Conservation (phyloP, 208 protist species). For the Leishmania lainsoni region DNA sequence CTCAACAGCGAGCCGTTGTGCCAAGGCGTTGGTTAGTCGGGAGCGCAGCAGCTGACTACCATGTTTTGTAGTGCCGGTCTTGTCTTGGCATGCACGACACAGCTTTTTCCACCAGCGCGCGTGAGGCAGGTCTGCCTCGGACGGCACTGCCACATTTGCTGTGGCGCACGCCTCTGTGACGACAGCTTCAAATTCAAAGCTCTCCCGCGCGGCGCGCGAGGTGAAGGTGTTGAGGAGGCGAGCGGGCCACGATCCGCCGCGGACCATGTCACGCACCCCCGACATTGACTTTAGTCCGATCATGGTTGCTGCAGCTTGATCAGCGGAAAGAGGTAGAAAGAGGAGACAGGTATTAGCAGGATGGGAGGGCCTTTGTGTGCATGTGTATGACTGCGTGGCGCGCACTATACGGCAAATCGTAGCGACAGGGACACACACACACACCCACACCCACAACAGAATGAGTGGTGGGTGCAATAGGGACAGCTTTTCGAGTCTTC, state of each 20-base stretch:
- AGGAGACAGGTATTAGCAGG: background rate
- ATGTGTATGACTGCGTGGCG: background rate
- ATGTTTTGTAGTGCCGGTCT: slow-evolving; percentile 55
- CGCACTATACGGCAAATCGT: background rate
- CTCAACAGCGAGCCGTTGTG: slow-evolving; percentile 83
- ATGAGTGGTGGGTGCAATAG: background rate
- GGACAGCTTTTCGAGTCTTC: background rate
- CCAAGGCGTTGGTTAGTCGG: slow-evolving; percentile 69
- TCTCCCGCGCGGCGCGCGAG: slow-evolving; percentile 31
- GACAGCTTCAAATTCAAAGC: slow-evolving; percentile 66
- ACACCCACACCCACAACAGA: background rate
- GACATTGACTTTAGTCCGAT: slow-evolving; percentile 75
- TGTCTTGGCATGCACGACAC: slow-evolving; percentile 75
- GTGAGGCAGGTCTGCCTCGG: slow-evolving; percentile 52
- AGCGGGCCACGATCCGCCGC: slow-evolving; percentile 40
- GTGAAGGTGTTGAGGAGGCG: slow-evolving; percentile 53
- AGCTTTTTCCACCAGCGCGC: slow-evolving; percentile 86
- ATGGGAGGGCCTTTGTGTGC: background rate
- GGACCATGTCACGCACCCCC: slow-evolving; percentile 76
- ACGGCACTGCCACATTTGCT: slow-evolving; percentile 52
- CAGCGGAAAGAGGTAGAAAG: background rate
- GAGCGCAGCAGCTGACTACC: slow-evolving; percentile 63
- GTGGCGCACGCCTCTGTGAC: slow-evolving; percentile 61
- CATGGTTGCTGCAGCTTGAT: slow-evolving; percentile 35
- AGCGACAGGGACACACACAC: background rate